Conservation (phyloP, 106 monocot species). For the Allium sativum region DNA sequence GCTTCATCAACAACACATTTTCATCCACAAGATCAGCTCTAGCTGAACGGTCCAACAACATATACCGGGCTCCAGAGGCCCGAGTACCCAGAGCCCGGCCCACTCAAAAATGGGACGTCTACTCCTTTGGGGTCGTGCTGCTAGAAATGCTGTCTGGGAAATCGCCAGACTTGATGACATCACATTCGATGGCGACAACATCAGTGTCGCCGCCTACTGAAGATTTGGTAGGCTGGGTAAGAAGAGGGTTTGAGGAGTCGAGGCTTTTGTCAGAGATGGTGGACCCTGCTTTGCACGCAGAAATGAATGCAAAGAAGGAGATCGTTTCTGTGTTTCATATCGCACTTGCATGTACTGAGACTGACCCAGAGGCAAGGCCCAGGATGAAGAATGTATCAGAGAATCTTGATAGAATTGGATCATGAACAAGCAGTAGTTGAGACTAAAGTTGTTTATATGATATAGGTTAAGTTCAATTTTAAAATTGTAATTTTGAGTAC, state of each 20-base stretch:
- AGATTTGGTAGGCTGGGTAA: constrained; percentile 70
- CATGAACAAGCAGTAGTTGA: constrained; percentile 1
- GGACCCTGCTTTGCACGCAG: constrained; percentile 33
- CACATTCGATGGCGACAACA: constrained; percentile 8
- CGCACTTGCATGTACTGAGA: constrained; percentile 66
- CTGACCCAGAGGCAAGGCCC: constrained; percentile 63
- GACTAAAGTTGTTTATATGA: neutral
- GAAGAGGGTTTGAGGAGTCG: constrained; percentile 49
- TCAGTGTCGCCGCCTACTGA: constrained; percentile 14
- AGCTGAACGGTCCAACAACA: constrained; percentile 9
- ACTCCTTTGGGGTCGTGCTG: constrained; percentile 67
- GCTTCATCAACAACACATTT: constrained; percentile 24
- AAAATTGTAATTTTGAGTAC: neutral
- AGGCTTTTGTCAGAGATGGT: constrained; percentile 55
- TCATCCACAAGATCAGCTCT: constrained; percentile 11
- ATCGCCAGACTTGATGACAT: constrained; percentile 7
- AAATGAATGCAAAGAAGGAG: constrained; percentile 43
- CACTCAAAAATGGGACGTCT: constrained; percentile 78
- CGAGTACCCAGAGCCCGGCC: constrained; percentile 19
- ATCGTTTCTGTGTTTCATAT: constrained; percentile 40
- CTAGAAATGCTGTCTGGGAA: constrained; percentile 74
- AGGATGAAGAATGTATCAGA: constrained; percentile 70
- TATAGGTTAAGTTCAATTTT: neutral
- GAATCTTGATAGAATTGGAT: constrained; percentile 45
- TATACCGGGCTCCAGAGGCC: constrained; percentile 58